These are phyloP conservation scores for Aspergillus chevalieri DNA, from an alignment of 2,329 filamentous ascomycete genomes.

Conservation along the genomic window DNA sequence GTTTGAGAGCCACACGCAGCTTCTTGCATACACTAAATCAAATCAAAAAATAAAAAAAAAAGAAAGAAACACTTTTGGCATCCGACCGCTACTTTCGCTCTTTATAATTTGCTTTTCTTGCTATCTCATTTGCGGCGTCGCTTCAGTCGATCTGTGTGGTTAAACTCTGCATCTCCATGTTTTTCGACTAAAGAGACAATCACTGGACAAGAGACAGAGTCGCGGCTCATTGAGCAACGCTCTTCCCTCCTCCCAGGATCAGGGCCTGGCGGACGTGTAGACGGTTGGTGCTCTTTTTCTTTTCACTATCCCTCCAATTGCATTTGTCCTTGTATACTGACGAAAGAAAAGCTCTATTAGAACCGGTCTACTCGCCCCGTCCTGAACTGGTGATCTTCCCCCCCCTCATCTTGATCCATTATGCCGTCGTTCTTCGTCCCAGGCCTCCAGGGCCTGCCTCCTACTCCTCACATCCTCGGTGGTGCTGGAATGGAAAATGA, in stretches of 20 bases:
- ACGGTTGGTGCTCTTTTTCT: conserved; percentile 29
- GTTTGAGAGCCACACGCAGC: too few relatives aligned
- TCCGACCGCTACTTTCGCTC: neutral
- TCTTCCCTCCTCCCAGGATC: conserved; percentile 33
- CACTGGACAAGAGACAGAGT: conserved; percentile 27
- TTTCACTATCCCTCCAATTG: conserved; percentile 3
- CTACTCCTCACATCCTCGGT: conserved; percentile 35
- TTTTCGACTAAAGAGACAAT: conserved; percentile 32
- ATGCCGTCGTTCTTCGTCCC: conserved; percentile 41
- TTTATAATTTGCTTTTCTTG: conserved; percentile 9
- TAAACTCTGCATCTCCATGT: conserved; percentile 30
- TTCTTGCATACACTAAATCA: neutral
- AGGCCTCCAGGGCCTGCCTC: conserved; percentile 36
- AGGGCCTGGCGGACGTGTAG: conserved; percentile 37
- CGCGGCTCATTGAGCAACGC: conserved; percentile 37
- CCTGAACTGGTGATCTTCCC: conserved; percentile 26
- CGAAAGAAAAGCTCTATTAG: conserved; percentile 5
- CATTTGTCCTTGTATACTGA: conserved; percentile 16
- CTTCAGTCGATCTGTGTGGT: conserved; percentile 17
- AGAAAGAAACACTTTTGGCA: conserved; percentile 6
- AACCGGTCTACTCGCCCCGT: conserved; percentile 31
- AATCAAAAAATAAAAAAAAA: conserved; percentile 9
- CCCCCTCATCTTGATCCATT: conserved; percentile 10
- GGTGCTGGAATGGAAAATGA: conserved; percentile 34
- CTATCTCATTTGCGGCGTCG: conserved; percentile 18